A percentile compares a stretch with the other conserved stretches of the same genome.
Conservation (phyloP, 305 asterid genomes). For the Stenogyne calaminthoides region DNA sequence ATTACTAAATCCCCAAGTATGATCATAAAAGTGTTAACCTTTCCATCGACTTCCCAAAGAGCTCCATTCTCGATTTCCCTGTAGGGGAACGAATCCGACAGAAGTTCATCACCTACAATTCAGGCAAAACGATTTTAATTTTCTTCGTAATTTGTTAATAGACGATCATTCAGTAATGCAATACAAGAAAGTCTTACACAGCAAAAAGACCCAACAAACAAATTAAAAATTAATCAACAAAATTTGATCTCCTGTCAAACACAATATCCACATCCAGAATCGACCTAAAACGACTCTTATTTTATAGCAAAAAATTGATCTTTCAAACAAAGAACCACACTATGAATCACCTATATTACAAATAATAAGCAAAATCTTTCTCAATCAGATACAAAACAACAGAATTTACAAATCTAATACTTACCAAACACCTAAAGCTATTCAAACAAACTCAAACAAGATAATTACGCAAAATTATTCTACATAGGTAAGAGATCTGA, state of each 20-base stretch:
- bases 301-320: not conserved
- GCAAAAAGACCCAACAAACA: not conserved
- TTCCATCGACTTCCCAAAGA: conserved; percentile 82
- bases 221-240: not conserved
- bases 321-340: not conserved
- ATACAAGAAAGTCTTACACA: not conserved
- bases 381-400: not conserved
- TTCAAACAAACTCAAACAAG: not conserved
- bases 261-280: not conserved
- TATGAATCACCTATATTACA: not conserved
- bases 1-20: not conserved
- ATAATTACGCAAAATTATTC: not conserved
- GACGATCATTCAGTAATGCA: not conserved
- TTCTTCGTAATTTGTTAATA: not conserved
- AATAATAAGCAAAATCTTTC: not conserved
- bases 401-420: too few species aligned
- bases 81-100: conserved; percentile 79
- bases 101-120: conserved; percentile 78
- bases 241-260: not conserved
- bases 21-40: conserved; percentile 36
- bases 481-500: not conserved
- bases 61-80: conserved; percentile 68
- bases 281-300: not conserved
- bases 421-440: not conserved
- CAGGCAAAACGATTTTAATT: not conserved